Percentiles rank a stretch among this genome's conserved stretches.
Evolutionary conservation across 768 basidiomycete species (phyloP).

Genomic region (Trichaptum fuscoviolaceum): DNA sequence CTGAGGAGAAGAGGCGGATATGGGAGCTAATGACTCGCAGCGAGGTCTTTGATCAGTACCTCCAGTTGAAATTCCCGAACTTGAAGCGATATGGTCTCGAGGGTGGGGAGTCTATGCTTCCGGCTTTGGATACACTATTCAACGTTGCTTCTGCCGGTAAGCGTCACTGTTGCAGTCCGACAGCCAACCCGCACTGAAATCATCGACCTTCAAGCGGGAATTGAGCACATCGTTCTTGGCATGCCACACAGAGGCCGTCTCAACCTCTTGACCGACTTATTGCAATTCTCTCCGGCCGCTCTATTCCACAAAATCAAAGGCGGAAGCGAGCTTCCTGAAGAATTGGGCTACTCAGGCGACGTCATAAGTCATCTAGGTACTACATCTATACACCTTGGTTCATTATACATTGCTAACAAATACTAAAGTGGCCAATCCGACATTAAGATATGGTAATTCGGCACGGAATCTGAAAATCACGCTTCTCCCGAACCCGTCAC

Average conservation of each 20-base stretch:
- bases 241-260: constrained; percentile 89
- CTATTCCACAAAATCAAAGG: constrained; percentile 89
- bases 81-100: constrained; percentile 84
- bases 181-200: not conserved
- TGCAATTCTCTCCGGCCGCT: constrained; percentile 59
- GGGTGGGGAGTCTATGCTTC: constrained; percentile 92
- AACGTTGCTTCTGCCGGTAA: constrained; percentile 54
- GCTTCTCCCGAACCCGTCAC: constrained; percentile 75
- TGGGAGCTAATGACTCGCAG: constrained; percentile 66
- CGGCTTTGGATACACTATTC: constrained; percentile 78
- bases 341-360: constrained; percentile 68
- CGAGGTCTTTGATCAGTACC: constrained; percentile 80
- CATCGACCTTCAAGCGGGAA: constrained; percentile 39
- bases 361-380: constrained; percentile 81
- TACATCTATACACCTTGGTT: not conserved
- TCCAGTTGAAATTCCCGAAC: constrained; percentile 87
- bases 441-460: constrained; percentile 49
- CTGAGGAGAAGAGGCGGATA: constrained; percentile 48
- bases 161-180: constrained; percentile 3
- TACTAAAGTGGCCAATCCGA: constrained; percentile 56
- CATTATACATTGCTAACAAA: not conserved
- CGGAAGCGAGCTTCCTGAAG: constrained; percentile 63
- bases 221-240: constrained; percentile 68
- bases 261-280: constrained; percentile 75
- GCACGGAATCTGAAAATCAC: constrained; percentile 59